Base-by-base conservation (phyloP, 352 stramenopile genomes). In the Phytophthora rubi region DNA sequence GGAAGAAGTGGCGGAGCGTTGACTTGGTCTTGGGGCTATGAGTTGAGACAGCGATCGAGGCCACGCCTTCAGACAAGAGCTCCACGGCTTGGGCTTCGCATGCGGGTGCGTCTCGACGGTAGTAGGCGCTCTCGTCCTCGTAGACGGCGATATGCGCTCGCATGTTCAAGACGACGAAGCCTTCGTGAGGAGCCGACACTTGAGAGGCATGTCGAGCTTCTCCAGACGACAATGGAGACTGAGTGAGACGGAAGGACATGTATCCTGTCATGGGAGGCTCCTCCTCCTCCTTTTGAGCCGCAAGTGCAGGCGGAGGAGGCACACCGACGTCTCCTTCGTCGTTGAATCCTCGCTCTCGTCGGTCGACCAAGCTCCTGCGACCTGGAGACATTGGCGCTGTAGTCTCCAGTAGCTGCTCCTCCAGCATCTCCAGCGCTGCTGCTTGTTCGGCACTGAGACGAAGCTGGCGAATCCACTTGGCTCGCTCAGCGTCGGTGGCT, bases 401-500 rank as follows among this genome's bases (percentile, higher is more conserved):
- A 0, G 59, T 76, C 15, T 90, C 72, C 0, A 82, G 28, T 6
- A 81, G 63, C 49, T 92, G 82, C 0, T 88, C 77, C 30, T 82
- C 72, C 1, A 92, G 60, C 74, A 90, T 80, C 45, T 89, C 81
- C 8, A 90, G 62, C 3, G 84, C 84, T 18, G 68, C 68, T 0
- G 71, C 81, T 23, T 86, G 79, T 53, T 91, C 81, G 0, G 75
- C 82, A 12, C 82, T 81, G 0, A 71, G n/a, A 15, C 84, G 82
- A 42, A 90, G 80, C 26, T 90, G 84, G 18, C 86, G 81, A 52
- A 92, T 90, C 84, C 84, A 92, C 28, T 79, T 83, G 6, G 82
- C 84, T 32, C 84, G 72, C 18, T 90, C 79, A 3, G 85, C 39
- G 57, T 92, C 84, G 0, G 77, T 86, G 16, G 80, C 77, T 3